phyloP scores from a whole-genome alignment of 352 stramenopile species.

The Phytophthora sansomeana region DNA sequence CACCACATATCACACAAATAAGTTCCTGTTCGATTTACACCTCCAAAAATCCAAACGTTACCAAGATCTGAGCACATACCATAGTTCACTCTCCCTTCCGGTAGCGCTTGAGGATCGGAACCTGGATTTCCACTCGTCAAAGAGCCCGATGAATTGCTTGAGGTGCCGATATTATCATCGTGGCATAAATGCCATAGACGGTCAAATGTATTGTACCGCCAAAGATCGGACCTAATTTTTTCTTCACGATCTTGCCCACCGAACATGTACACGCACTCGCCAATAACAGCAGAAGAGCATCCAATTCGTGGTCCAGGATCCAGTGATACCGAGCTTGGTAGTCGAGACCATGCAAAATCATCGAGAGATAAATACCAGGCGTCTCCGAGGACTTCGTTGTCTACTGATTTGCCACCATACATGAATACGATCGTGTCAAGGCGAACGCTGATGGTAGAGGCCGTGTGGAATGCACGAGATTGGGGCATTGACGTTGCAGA shows the following conservation, averaged over 20 bases:
- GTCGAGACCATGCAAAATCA: constrained; percentile 81
- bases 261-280: constrained; percentile 87
- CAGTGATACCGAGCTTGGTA: constrained; percentile 77
- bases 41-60: constrained; percentile 86
- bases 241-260: constrained; percentile 84
- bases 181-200: constrained; percentile 87
- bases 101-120: constrained; percentile 61
- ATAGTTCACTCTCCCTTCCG: constrained; percentile 66
- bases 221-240: constrained; percentile 79
- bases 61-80: constrained; percentile 81
- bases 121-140: constrained; percentile 9
- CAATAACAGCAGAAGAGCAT: constrained; percentile 75
- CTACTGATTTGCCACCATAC: constrained; percentile 80
- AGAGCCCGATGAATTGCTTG: constrained; percentile 19
- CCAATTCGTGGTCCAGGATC: constrained; percentile 78
- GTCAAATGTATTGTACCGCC: constrained; percentile 90
- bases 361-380: constrained; percentile 86
- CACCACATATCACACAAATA: constrained; percentile 80
- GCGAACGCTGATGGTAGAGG: constrained; percentile 70
- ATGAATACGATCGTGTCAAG: constrained; percentile 86
- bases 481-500: constrained; percentile 69
- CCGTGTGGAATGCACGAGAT: constrained; percentile 75
- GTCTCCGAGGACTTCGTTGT: constrained; percentile 80
- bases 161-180: constrained; percentile 74
- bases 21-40: constrained; percentile 51